Conservation (phyloP, 768 basidiomycete genomes). For the Amanita phalloides region DNA sequence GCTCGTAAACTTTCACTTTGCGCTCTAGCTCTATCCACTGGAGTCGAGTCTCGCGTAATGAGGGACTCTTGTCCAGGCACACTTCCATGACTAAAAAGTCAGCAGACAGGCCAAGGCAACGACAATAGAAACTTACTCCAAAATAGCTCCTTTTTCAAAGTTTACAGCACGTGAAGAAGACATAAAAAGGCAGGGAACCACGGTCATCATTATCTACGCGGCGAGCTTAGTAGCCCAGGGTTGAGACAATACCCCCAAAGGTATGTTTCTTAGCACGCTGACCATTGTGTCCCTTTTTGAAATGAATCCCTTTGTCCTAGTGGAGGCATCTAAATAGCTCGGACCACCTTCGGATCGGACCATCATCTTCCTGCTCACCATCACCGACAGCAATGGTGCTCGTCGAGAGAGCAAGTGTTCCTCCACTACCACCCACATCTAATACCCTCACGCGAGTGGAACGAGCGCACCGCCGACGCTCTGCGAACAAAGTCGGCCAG, state of each 20-base stretch:
- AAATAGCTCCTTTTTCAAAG: not conserved
- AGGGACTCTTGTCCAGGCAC: not conserved
- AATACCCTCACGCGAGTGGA: slow-evolving; percentile 26
- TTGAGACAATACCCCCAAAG: not conserved
- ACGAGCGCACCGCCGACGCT: slow-evolving; percentile 26
- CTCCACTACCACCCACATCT: slow-evolving; percentile 27
- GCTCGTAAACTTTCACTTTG: not conserved
- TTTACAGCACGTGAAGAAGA: not conserved
- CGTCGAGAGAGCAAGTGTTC: slow-evolving; percentile 8
- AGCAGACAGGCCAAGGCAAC: not conserved
- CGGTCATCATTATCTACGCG: not conserved
- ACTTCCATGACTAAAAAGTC: not conserved
- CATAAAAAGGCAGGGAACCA: not conserved
- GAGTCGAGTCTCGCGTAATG: not conserved
- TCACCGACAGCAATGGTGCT: not conserved
- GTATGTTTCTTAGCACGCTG: not conserved
- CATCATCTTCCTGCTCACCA: not conserved
- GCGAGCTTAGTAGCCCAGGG: not conserved
- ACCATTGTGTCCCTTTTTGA: not conserved
- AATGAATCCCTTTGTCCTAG: not conserved
- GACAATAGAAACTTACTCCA: not conserved
- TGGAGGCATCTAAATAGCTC: not conserved
- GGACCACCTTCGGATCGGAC: not conserved
- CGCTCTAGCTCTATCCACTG: not conserved
- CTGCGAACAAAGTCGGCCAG: slow-evolving; percentile 28